Conservation (phyloP, 2,329 filamentous ascomycete genomes). For the Tolypocladium pustulatum region DNA sequence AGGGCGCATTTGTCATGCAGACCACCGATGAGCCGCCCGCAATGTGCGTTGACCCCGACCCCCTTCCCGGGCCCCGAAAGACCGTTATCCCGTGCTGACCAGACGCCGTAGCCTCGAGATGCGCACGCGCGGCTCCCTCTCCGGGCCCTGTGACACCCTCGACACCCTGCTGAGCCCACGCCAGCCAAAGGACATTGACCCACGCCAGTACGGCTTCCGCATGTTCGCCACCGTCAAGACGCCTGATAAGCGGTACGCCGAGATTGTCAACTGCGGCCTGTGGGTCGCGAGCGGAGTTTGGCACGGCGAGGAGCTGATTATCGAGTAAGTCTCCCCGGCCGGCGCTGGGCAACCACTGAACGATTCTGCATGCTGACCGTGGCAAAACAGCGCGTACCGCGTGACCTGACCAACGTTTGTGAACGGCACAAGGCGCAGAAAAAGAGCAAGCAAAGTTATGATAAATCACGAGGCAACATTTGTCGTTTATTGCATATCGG, state of each 20-base stretch:
- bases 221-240: slow-evolving; percentile 40
- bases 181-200: slow-evolving; percentile 27
- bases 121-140: slow-evolving; percentile 36
- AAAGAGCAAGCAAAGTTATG: background rate
- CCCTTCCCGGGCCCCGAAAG: background rate
- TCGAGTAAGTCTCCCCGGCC: slow-evolving; percentile 25
- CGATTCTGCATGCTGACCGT: background rate
- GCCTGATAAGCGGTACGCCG: slow-evolving; percentile 35
- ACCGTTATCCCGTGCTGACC: background rate
- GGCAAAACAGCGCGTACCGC: slow-evolving; percentile 8
- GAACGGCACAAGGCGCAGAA: background rate
- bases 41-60: slow-evolving; percentile 19
- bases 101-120: slow-evolving; percentile 24
- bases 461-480: background rate
- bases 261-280: slow-evolving; percentile 37
- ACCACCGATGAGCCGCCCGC: slow-evolving; percentile 36
- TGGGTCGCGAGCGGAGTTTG: slow-evolving; percentile 40
- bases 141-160: slow-evolving; percentile 32
- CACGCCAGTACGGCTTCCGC: slow-evolving; percentile 35
- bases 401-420: slow-evolving; percentile 2
- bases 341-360: too few species aligned
- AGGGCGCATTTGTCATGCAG: slow-evolving; percentile 38
- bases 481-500: background rate
- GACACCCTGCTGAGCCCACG: slow-evolving; percentile 27
- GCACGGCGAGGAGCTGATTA: slow-evolving; percentile 32